phyloP scores from a whole-genome alignment of 768 basidiomycete species.

The Boletus rubropictus region DNA sequence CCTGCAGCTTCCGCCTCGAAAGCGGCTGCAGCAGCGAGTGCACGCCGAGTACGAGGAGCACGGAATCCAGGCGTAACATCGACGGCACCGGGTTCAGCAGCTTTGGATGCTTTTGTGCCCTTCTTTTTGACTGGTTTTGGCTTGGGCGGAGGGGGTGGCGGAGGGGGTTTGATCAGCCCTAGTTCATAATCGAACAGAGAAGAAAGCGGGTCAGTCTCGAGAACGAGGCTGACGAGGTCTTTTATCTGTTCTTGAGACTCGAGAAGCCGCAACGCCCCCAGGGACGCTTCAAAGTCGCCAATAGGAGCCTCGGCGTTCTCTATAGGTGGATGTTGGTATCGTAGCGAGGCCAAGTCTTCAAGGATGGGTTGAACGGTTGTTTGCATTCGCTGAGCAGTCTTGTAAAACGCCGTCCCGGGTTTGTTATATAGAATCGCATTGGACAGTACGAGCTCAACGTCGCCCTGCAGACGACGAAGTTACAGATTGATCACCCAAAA shows the following conservation, averaged over 20 bases:
- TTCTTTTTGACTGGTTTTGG: conserved; percentile 41
- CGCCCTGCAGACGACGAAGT: conserved; percentile 43
- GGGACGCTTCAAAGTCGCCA: conserved; percentile 73
- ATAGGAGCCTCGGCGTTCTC: conserved; percentile 24
- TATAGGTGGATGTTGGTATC: conserved; percentile 12
- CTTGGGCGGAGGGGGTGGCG: conserved; percentile 47
- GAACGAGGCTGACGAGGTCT: conserved; percentile 47
- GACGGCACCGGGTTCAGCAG: conserved; percentile 20
- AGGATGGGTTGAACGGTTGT: conserved; percentile 35
- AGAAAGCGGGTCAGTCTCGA: conserved; percentile 53
- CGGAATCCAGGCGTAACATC: conserved; percentile 43
- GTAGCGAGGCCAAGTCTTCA: conserved; percentile 20
- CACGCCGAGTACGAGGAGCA: conserved; percentile 46
- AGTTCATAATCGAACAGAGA: conserved; percentile 69
- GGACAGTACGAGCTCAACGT: conserved; percentile 74
- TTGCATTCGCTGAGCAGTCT: conserved; percentile 61
- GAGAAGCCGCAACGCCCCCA: conserved; percentile 52
- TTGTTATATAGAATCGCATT: conserved; percentile 89
- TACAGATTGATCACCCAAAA: neutral
- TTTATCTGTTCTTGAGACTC: conserved; percentile 47
- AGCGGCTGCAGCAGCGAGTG: conserved; percentile 37
- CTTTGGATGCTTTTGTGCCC: conserved; percentile 19
- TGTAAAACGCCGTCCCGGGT: conserved; percentile 63
- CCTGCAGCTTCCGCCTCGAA: conserved; percentile 38
- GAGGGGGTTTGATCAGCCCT: conserved; percentile 53